A percentile compares a stretch with the other conserved stretches of the same genome.
Evolutionary conservation across 2,329 filamentous ascomycete genomes (phyloP).

Genomic region (Aspergillus alliaceus): DNA sequence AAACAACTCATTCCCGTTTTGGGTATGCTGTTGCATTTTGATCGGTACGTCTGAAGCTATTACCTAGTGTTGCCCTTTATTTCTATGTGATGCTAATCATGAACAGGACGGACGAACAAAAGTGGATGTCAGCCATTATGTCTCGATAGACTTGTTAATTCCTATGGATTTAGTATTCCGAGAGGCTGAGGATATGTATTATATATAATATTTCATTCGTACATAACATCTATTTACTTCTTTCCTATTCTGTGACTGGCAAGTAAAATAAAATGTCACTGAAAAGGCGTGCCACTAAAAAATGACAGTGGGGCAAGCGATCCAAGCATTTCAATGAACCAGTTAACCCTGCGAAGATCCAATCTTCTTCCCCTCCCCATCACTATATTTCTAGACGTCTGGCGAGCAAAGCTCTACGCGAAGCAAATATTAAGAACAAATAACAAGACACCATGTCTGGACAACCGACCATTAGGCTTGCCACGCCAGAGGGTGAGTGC

Average conservation of each 20-base stretch:
- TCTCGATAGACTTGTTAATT: slow-evolving; percentile 39
- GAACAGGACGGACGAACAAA: slow-evolving; percentile 72
- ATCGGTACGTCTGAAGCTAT: slow-evolving; percentile 48
- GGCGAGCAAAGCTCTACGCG: too few species aligned
- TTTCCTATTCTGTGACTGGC: neutral
- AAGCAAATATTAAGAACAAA: too few species aligned
- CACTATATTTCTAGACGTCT: too few species aligned
- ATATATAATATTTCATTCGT: slow-evolving; percentile 5
- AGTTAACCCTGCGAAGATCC: neutral
- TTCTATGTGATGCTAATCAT: slow-evolving; percentile 12
- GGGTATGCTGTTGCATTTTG: slow-evolving; percentile 66
- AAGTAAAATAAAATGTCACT: neutral
- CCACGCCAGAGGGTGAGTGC: slow-evolving; percentile 39
- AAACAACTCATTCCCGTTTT: slow-evolving; percentile 66
- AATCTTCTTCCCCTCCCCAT: neutral
- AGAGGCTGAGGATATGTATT: neutral
- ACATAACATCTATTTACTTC: slow-evolving; percentile 3
- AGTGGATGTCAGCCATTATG: slow-evolving; percentile 76
- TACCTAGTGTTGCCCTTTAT: neutral
- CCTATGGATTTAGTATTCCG: neutral
- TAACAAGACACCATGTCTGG: slow-evolving; percentile 28
- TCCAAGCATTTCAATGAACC: too few species aligned
- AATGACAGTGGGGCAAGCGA: neutral
- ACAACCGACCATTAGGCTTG: slow-evolving; percentile 41
- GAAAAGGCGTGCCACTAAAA: neutral